phyloP scores from a whole-genome alignment of 208 protist genomes.

The Leishmania gerbilli region DNA sequence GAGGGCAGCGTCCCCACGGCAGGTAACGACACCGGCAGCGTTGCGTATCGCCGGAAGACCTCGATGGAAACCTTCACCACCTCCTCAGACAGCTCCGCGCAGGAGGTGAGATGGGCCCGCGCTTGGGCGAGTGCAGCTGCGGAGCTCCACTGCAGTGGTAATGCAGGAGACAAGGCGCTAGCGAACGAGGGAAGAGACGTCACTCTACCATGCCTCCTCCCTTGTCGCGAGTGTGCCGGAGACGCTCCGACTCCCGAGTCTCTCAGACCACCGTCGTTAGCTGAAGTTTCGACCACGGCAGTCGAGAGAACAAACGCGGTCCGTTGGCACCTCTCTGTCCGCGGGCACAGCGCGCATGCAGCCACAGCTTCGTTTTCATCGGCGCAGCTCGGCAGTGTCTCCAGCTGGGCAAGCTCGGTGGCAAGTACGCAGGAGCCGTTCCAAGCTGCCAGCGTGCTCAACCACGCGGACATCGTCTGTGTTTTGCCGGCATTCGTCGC shows the following conservation, averaged over 20 bases:
- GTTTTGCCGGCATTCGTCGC: constrained; percentile 17
- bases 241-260: not conserved
- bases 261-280: not conserved
- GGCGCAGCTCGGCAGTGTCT: not conserved
- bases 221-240: not conserved
- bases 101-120: not conserved
- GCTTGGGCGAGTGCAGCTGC: not conserved
- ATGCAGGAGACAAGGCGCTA: not conserved
- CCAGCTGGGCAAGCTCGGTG: not conserved
- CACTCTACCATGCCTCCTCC: not conserved
- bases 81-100: constrained; percentile 18
- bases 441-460: not conserved
- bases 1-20: not conserved
- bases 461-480: constrained; percentile 19
- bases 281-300: not conserved
- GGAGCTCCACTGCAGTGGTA: constrained; percentile 5
- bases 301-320: not conserved
- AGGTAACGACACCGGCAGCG: constrained; percentile 21
- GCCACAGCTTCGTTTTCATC: not conserved
- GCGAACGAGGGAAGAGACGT: constrained; percentile 8
- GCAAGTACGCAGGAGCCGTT: not conserved
- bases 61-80: constrained; percentile 13
- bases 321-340: constrained; percentile 7
- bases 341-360: constrained; percentile 1
- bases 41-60: constrained; percentile 47